Percentiles rank a stretch among this genome's conserved stretches.
Evolutionary conservation across 2,329 filamentous ascomycete species (phyloP).

Genomic region (Aspergillus sp.): DNA sequence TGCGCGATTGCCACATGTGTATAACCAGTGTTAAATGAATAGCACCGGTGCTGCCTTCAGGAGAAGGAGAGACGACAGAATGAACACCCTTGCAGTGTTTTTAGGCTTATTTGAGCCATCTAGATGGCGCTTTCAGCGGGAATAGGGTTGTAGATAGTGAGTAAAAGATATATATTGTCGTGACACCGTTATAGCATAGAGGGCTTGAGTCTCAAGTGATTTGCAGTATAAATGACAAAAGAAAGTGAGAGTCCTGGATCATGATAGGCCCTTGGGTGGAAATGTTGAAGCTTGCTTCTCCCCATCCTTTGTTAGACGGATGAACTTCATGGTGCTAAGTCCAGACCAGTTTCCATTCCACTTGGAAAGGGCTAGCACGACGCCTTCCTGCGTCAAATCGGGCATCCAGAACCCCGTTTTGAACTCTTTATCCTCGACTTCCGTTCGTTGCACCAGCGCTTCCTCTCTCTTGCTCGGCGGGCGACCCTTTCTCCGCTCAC

Average conservation of each 20-base stretch:
- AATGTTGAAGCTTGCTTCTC: constrained; percentile 69
- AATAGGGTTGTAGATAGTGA: neutral
- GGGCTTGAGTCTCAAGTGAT: constrained; percentile 14
- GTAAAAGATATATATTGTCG: constrained; percentile 19
- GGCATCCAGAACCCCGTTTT: constrained; percentile 78
- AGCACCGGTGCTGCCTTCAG: too few relatives aligned
- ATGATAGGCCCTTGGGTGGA: constrained; percentile 65
- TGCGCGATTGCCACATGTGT: too few relatives aligned
- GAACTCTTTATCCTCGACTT: constrained; percentile 74
- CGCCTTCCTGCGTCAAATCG: constrained; percentile 68
- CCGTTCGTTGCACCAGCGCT: constrained; percentile 69
- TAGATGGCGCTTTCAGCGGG: too few relatives aligned
- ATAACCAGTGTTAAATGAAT: too few relatives aligned
- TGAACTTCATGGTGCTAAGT: constrained; percentile 73
- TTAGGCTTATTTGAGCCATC: too few relatives aligned
- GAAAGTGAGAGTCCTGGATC: constrained; percentile 20
- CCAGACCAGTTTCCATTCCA: constrained; percentile 88
- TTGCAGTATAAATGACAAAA: constrained; percentile 11
- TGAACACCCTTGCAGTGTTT: too few relatives aligned
- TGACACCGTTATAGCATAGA: constrained; percentile 25
- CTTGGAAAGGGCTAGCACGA: constrained; percentile 62
- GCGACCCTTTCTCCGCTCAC: constrained; percentile 72
- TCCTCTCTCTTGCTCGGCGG: constrained; percentile 77
- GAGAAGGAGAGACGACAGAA: too few relatives aligned
- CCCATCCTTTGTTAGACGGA: constrained; percentile 69